Percentiles rank a stretch among this genome's conserved stretches.
Evolutionary conservation across 805 yeast genomes (phyloP).

Genomic region (Sungouiozyma intestinalis): DNA sequence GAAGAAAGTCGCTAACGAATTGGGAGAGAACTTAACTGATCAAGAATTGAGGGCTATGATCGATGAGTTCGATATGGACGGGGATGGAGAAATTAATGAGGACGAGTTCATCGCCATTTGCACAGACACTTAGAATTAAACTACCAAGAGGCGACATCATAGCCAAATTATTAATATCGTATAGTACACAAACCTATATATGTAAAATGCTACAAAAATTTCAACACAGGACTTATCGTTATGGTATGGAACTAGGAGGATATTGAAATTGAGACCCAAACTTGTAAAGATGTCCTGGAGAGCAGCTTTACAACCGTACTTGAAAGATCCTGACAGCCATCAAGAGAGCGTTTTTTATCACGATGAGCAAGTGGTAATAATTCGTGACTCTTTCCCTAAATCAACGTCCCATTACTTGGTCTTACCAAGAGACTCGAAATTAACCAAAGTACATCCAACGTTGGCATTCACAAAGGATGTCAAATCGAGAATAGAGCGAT

Average conservation of each 20-base stretch:
- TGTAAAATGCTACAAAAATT: no score
- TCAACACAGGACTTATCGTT: no score
- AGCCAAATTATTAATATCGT: no score
- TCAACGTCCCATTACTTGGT: constrained; percentile 49
- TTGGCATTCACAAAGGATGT: constrained; percentile 32
- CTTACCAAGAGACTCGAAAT: constrained; percentile 38
- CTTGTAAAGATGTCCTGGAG: constrained; percentile 49
- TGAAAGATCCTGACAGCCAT: constrained; percentile 36
- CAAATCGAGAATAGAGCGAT: constrained; percentile 32
- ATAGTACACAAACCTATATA: no score
- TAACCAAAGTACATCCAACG: constrained; percentile 41
- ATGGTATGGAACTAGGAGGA: no score
- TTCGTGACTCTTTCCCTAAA: constrained; percentile 56
- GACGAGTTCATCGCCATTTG: constrained; percentile 86
- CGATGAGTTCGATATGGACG: constrained; percentile 92
- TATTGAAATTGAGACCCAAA: no score
- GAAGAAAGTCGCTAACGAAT: constrained; percentile 80
- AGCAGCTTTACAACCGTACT: constrained; percentile 38
- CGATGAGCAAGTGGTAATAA: constrained; percentile 45
- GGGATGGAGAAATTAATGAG: constrained; percentile 88
- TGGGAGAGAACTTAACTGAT: constrained; percentile 86
- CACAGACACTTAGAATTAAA: constrained; percentile 47
- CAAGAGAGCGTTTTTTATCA: constrained; percentile 33
- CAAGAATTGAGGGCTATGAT: constrained; percentile 95
- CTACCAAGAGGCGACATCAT: no score